Base-by-base conservation (phyloP, 768 basidiomycete genomes). In the Podaxis sp. region DNA sequence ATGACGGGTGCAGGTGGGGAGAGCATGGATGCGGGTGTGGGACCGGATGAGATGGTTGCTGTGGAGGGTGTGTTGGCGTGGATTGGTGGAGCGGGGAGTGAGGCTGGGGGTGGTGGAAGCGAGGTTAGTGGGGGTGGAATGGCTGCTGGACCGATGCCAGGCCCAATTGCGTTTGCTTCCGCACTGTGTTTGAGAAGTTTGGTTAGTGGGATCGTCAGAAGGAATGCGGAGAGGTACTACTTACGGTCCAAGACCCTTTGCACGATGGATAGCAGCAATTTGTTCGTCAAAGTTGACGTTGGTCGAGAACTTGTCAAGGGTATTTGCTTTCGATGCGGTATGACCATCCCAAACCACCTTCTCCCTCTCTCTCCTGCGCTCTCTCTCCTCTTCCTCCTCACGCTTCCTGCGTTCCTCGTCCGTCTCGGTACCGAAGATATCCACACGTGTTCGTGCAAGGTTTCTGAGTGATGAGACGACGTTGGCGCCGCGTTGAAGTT, bases 291-390 rank as follows among this genome's bases (percentile, higher is more conserved):
- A 89, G 73, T 95, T 96, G 80, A 93, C 95, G 65, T 90, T 90
- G 15, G 87, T 88, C 54, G 95, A 95, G 80, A 90, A 99, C 71
- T 94, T 94, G 82, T 95, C 92, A 71, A 95, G 80, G 0, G 95
- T 97, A 67, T 87, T 87, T 54, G 90, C 90, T 77, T 96, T 98
- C 49, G 94, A 92, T 49, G 94, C 92, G 1, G 96, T 96, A 75
- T 99, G 96, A 69, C 97, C 97, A 76, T 99, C 97, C 97, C 97
- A 99, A 54, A 98, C 93, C 67, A 93, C 92, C 73, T 92, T 95
- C 76, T 99, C 97, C 73, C 88, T 86, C 73, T 96, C 96, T 72
- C 87, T 90, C 66, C 94, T 82, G 70, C 84, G 85, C 65, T 88
- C 86, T 59, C 86, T 82, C 70, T 95, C 92, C 65, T 90, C 90